Conservation (phyloP, 192 early-diverging fungal genomes). For the Backusella australiensis region DNA sequence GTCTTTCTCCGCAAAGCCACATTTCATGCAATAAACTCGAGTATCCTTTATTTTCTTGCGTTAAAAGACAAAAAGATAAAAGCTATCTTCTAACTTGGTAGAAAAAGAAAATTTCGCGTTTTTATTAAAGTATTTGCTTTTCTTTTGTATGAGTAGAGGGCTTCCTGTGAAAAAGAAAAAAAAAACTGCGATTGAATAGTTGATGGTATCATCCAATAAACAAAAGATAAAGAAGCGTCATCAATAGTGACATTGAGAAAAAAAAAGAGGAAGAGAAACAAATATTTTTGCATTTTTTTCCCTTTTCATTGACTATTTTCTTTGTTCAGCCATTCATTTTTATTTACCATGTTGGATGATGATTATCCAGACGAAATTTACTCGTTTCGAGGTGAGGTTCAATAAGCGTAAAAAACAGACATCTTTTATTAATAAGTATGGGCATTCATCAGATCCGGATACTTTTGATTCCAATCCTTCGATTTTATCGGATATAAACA, state of each 20-base stretch:
- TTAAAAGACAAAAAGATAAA: neutral
- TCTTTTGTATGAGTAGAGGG: neutral
- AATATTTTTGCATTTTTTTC: neutral
- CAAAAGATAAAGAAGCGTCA: slow-evolving; percentile 2
- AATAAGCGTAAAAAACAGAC: neutral
- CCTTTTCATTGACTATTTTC: neutral
- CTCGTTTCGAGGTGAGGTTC: neutral
- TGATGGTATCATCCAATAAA: neutral
- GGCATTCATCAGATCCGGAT: neutral
- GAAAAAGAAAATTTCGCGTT: neutral
- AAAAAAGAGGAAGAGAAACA: neutral
- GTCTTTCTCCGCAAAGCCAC: neutral
- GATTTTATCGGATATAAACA: neutral
- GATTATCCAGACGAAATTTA: neutral
- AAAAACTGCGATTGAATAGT: neutral
- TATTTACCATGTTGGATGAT: neutral
- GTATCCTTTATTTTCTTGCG: neutral
- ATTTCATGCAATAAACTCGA: neutral
- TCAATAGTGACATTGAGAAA: neutral
- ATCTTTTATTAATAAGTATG: neutral
- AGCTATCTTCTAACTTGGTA: no score
- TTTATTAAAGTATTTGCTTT: neutral
- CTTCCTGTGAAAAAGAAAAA: neutral
- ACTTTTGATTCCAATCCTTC: neutral
- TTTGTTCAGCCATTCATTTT: neutral